Conservation (phyloP, 2,329 filamentous ascomycete species). For the Cadophora malorum region DNA sequence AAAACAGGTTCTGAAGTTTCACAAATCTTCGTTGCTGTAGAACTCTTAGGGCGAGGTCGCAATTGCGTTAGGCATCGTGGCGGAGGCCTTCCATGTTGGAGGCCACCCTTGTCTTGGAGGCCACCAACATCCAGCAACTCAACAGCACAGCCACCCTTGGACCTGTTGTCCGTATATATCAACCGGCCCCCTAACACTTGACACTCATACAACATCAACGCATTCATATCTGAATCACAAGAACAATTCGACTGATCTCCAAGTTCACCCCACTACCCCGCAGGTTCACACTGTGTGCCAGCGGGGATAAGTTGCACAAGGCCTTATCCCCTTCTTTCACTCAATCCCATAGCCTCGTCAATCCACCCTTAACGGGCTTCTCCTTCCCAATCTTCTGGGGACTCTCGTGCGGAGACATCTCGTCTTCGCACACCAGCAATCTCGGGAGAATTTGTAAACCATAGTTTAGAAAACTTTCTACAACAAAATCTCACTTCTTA, state of each 20-base stretch:
- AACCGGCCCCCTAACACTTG: too few relatives aligned
- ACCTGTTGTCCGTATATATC: too few relatives aligned
- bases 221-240: too few relatives aligned
- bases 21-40: too few relatives aligned
- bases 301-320: not conserved
- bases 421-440: constrained; percentile 29
- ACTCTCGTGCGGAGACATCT: constrained; percentile 24
- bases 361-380: not conserved
- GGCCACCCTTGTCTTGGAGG: not conserved
- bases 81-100: too few relatives aligned
- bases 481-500: constrained; percentile 26
- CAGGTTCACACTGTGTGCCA: not conserved
- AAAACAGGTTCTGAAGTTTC: not conserved
- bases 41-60: too few relatives aligned
- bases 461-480: constrained; percentile 25
- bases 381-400: not conserved
- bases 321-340: not conserved
- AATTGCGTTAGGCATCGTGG: too few relatives aligned
- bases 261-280: not conserved
- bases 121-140: not conserved
- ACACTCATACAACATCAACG: too few relatives aligned
- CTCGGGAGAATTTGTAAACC: constrained; percentile 22
- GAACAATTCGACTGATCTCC: not conserved
- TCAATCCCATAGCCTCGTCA: not conserved
- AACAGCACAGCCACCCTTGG: too few relatives aligned